phyloP scores from a whole-genome alignment of 495 filamentous ascomycete species.

The Lasiosphaeria ovina region DNA sequence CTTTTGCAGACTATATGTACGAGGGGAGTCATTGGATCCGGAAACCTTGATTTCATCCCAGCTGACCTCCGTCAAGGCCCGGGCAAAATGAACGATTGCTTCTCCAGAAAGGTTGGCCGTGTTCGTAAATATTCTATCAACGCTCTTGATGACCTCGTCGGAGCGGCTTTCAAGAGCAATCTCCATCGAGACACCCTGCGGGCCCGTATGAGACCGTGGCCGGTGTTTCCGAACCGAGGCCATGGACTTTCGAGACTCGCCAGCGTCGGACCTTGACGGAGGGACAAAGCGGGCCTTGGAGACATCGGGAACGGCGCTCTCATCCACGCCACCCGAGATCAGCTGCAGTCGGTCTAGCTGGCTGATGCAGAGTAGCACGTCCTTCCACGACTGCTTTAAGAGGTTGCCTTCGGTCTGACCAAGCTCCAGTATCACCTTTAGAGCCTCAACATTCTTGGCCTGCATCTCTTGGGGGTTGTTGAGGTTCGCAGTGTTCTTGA shows the following conservation, averaged over 20 bases:
- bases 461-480: slow-evolving; percentile 95
- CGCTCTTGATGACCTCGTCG: slow-evolving; percentile 84
- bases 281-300: slow-evolving; percentile 75
- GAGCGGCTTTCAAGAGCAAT: slow-evolving; percentile 90
- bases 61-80: slow-evolving; percentile 90
- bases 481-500: slow-evolving; percentile 91
- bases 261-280: slow-evolving; percentile 42
- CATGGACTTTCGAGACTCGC: slow-evolving; percentile 62
- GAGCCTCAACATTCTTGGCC: slow-evolving; percentile 90
- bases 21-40: slow-evolving; percentile 87
- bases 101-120: slow-evolving; percentile 90
- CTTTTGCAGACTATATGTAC: slow-evolving; percentile 96
- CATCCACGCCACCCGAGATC: slow-evolving; percentile 91
- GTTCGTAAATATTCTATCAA: slow-evolving; percentile 94
- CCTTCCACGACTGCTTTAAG: slow-evolving; percentile 87
- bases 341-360: slow-evolving; percentile 95
- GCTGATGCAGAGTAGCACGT: slow-evolving; percentile 91
- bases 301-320: slow-evolving; percentile 87
- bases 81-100: slow-evolving; percentile 96
- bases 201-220: slow-evolving; percentile 61
- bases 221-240: slow-evolving; percentile 62
- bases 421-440: slow-evolving; percentile 87
- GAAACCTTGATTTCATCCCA: slow-evolving; percentile 99
- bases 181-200: slow-evolving; percentile 72
- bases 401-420: slow-evolving; percentile 89